Evolutionary conservation across 768 basidiomycete species (phyloP).

Genomic region (Glaciozyma martinii): DNA sequence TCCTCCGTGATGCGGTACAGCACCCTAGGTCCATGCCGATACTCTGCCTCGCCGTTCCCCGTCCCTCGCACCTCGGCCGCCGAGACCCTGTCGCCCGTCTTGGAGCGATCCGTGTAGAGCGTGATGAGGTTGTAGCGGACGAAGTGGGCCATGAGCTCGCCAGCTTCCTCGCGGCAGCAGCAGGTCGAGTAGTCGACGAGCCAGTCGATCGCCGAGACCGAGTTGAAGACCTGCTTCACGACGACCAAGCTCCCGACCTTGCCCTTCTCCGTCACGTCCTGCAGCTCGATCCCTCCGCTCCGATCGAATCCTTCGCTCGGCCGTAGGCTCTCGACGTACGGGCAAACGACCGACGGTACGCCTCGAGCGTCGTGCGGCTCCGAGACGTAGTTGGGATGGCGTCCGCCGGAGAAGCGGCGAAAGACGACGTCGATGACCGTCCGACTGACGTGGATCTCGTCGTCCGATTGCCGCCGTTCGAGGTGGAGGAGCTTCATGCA

Average conservation of each 20-base stretch:
- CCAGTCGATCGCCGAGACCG: conserved; percentile 87
- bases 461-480: conserved; percentile 81
- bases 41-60: conserved; percentile 38
- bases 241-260: conserved; percentile 44
- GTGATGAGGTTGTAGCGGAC: conserved; percentile 85
- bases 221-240: conserved; percentile 59
- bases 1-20: conserved; percentile 92
- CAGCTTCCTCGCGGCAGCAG: conserved; percentile 88
- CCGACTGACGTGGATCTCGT: conserved; percentile 94
- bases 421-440: conserved; percentile 90
- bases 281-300: conserved; percentile 39
- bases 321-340: conserved; percentile 32
- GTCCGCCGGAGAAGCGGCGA: conserved; percentile 73
- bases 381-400: conserved; percentile 64
- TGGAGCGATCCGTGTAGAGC: conserved; percentile 47
- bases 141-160: conserved; percentile 96
- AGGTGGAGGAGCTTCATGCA: conserved; percentile 96
- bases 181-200: conserved; percentile 94
- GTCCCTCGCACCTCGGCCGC: conserved; percentile 16
- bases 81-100: conserved; percentile 27
- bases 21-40: conserved; percentile 89
- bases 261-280: conserved; percentile 44
- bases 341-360: conserved; percentile 47
- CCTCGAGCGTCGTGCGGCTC: conserved; percentile 63
- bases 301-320: conserved; percentile 36